Evolutionary conservation across 441 rosid genomes (phyloP).

Genomic region (Erodium texanum): DNA sequence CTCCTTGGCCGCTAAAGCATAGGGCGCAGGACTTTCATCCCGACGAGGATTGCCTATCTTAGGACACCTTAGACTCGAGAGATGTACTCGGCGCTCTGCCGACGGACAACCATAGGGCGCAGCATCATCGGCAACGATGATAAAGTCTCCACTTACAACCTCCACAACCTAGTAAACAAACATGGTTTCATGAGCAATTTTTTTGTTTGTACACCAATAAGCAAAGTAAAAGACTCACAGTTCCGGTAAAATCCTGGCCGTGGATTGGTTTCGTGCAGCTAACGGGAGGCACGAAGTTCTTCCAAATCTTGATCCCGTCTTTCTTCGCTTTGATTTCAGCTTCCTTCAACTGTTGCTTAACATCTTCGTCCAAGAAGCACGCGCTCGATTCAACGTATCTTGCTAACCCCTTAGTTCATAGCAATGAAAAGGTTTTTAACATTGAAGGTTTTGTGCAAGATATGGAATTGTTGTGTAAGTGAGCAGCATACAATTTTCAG

Average conservation of each 20-base stretch:
- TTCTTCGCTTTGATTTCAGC: conserved; percentile 3
- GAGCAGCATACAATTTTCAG: background rate
- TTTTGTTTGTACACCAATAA: background rate
- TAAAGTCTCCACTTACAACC: conserved; percentile 92
- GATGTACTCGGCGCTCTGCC: conserved; percentile 89
- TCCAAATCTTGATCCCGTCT: background rate
- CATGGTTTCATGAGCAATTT: background rate
- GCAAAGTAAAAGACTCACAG: conserved; percentile 1
- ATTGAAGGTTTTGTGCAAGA: too few relatives aligned
- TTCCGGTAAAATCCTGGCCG: background rate
- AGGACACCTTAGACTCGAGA: conserved; percentile 87
- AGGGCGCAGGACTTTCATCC: conserved; percentile 79
- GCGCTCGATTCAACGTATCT: background rate
- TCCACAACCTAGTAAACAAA: conserved; percentile 68
- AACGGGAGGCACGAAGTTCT: background rate
- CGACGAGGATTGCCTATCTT: conserved; percentile 33
- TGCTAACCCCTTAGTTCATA: background rate
- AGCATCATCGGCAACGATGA: conserved; percentile 88
- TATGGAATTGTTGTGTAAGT: background rate
- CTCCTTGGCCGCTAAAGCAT: conserved; percentile 86
- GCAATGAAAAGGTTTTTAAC: too few relatives aligned
- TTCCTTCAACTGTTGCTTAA: background rate
- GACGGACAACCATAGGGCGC: conserved; percentile 67
- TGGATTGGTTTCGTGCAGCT: background rate
- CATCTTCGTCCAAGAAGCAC: background rate